Evolutionary conservation across 169 alveolate genomes (phyloP).

Genomic region (Plasmodium adleri): DNA sequence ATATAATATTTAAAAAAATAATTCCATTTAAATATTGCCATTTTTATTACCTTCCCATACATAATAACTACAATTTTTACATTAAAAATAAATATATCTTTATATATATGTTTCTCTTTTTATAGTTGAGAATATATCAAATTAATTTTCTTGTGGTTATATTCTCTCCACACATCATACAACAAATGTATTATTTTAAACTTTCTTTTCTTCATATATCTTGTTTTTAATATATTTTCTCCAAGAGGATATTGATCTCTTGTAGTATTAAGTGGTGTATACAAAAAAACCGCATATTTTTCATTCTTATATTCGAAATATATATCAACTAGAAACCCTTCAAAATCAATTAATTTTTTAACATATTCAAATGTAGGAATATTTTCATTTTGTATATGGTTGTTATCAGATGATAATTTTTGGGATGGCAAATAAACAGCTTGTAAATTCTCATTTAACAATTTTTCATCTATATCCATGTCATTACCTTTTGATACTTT

Average conservation of each 20-base stretch:
- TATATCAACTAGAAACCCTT: conserved; percentile 69
- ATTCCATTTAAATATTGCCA: too few relatives aligned
- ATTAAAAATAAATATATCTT: neutral
- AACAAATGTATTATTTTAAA: conserved; percentile 36
- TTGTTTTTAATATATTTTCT: conserved; percentile 54
- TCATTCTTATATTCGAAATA: conserved; percentile 47
- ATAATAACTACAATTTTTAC: neutral
- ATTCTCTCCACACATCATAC: conserved; percentile 48
- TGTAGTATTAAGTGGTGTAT: conserved; percentile 64
- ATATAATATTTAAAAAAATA: too few relatives aligned
- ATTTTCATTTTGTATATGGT: neutral
- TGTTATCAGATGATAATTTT: neutral
- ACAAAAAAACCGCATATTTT: conserved; percentile 49
- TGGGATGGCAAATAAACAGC: neutral
- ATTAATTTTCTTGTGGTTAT: conserved; percentile 18
- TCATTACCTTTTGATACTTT: too few relatives aligned
- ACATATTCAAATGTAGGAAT: conserved; percentile 15
- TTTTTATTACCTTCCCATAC: neutral
- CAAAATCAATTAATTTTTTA: conserved; percentile 61
- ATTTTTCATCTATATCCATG: too few relatives aligned
- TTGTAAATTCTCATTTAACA: too few relatives aligned
- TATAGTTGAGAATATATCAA: conserved; percentile 50
- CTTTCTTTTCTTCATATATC: conserved; percentile 39
- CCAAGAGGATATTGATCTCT: conserved; percentile 61
- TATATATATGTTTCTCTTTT: neutral